Conservation (phyloP, 805 yeast species). For the Scheffersomyces lignosus region DNA sequence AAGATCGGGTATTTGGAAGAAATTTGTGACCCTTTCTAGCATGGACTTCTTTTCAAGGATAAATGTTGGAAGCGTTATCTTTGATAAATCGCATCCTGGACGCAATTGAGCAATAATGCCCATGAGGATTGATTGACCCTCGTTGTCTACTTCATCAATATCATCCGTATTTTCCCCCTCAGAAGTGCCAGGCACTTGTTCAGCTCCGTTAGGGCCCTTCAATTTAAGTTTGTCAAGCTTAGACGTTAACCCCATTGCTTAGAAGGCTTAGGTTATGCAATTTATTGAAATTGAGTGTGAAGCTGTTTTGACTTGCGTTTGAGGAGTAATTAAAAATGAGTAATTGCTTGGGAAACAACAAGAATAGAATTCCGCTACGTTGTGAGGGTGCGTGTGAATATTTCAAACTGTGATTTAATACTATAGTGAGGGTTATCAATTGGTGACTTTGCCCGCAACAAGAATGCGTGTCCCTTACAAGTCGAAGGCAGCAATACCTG, state of each 20-base stretch:
- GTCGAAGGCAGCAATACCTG: too few species aligned
- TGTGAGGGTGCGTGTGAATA: too few species aligned
- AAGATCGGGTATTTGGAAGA: conserved; percentile 75
- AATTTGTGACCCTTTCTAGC: conserved; percentile 93
- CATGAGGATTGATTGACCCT: conserved; percentile 82
- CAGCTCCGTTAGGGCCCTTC: conserved; percentile 10
- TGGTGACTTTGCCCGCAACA: too few species aligned
- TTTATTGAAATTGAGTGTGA: too few species aligned
- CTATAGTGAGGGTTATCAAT: too few species aligned
- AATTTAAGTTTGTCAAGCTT: conserved; percentile 27
- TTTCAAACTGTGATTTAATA: too few species aligned
- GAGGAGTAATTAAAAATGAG: too few species aligned
- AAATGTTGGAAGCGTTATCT: conserved; percentile 93
- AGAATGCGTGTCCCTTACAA: too few species aligned
- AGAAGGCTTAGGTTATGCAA: too few species aligned
- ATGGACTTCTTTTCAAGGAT: conserved; percentile 92
- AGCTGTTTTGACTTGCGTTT: too few species aligned
- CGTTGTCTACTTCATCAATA: conserved; percentile 88
- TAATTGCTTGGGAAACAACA: too few species aligned
- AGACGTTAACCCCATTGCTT: conserved; percentile 29
- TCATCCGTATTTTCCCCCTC: conserved; percentile 52
- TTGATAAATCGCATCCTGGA: conserved; percentile 86
- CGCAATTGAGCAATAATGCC: conserved; percentile 89
- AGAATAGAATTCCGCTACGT: too few species aligned
- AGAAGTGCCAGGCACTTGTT: conserved; percentile 1